Percentiles rank a stretch among this genome's conserved stretches.
Evolutionary conservation across 371 early-diverging fungal species (phyloP).

Genomic region (Mucor ambiguus): DNA sequence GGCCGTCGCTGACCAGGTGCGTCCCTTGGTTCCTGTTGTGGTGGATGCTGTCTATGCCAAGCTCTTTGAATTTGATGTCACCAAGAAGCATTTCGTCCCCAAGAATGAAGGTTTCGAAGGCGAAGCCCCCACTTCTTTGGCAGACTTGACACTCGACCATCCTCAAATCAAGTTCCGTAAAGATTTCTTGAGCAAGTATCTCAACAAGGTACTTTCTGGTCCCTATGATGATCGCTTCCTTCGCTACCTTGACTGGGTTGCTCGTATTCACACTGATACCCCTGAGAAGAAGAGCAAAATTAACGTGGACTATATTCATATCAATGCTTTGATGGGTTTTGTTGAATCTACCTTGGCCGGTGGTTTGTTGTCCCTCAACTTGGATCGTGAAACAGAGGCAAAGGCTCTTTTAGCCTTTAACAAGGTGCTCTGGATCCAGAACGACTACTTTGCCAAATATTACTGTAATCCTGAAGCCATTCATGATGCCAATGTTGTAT

Average conservation of each 20-base stretch:
- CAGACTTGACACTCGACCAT: slow-evolving; percentile 57
- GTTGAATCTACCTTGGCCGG: slow-evolving; percentile 68
- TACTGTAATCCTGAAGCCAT: slow-evolving; percentile 55
- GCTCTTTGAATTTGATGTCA: slow-evolving; percentile 65
- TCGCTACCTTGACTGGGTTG: slow-evolving; percentile 80
- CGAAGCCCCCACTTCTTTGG: slow-evolving; percentile 40
- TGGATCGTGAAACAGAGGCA: slow-evolving; percentile 60
- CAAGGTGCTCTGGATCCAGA: slow-evolving; percentile 90
- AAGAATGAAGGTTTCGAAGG: slow-evolving; percentile 72
- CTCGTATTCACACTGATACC: slow-evolving; percentile 69
- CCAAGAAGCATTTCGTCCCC: slow-evolving; percentile 64
- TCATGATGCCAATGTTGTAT: not conserved
- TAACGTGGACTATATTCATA: slow-evolving; percentile 85
- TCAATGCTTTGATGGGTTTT: slow-evolving; percentile 77
- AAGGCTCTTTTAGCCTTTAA: slow-evolving; percentile 73
- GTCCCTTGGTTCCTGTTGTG: slow-evolving; percentile 75
- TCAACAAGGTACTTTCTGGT: slow-evolving; percentile 70
- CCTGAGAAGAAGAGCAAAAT: slow-evolving; percentile 76
- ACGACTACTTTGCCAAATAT: slow-evolving; percentile 82
- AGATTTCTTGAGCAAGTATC: slow-evolving; percentile 72
- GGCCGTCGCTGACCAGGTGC: slow-evolving; percentile 62
- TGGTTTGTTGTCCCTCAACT: slow-evolving; percentile 60
- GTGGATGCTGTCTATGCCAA: slow-evolving; percentile 77
- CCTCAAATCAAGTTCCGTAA: slow-evolving; percentile 86
- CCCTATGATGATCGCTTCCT: slow-evolving; percentile 76